Percentiles rank a stretch among this genome's conserved stretches.
phyloP scores from a whole-genome alignment of 1,284 basidiomycete species.

The Cryptococcus wingfieldii region DNA sequence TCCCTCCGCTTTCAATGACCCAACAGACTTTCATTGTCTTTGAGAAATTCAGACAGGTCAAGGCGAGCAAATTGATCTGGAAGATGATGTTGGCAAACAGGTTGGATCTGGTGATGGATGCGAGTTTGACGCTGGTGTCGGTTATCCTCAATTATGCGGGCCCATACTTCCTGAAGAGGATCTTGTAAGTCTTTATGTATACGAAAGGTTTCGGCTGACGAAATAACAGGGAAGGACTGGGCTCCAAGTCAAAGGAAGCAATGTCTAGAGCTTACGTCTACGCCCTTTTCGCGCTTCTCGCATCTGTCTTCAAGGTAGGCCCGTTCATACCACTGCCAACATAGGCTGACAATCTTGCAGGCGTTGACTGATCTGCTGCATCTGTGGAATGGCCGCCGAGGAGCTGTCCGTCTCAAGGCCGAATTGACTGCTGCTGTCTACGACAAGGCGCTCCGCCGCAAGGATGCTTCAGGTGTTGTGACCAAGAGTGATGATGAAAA shows the following conservation, averaged over 20 bases:
- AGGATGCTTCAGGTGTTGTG: constrained; percentile 75
- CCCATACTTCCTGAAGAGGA: constrained; percentile 50
- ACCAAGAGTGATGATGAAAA: constrained; percentile 54
- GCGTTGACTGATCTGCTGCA: constrained; percentile 70
- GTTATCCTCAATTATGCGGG: constrained; percentile 63
- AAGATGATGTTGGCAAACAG: constrained; percentile 65
- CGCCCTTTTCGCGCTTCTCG: constrained; percentile 62
- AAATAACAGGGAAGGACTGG: constrained; percentile 35
- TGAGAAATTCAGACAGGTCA: constrained; percentile 52
- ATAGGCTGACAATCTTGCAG: constrained; percentile 46
- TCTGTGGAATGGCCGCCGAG: constrained; percentile 71
- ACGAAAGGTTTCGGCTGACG: background rate
- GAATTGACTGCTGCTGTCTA: constrained; percentile 76
- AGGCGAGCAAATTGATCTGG: constrained; percentile 56
- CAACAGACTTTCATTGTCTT: constrained; percentile 65
- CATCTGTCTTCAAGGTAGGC: constrained; percentile 58
- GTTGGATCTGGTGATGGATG: constrained; percentile 68
- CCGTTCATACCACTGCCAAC: constrained; percentile 38
- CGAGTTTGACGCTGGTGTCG: constrained; percentile 59
- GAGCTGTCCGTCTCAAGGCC: constrained; percentile 62
- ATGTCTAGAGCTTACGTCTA: constrained; percentile 65
- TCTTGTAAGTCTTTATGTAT: constrained; percentile 34
- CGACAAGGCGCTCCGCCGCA: constrained; percentile 79
- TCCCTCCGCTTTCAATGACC: constrained; percentile 66
- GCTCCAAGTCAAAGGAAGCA: constrained; percentile 51